These are phyloP conservation scores for Verticillium tricorpus DNA, from an alignment of 2,329 filamentous ascomycete genomes.

Conservation along the genomic window DNA sequence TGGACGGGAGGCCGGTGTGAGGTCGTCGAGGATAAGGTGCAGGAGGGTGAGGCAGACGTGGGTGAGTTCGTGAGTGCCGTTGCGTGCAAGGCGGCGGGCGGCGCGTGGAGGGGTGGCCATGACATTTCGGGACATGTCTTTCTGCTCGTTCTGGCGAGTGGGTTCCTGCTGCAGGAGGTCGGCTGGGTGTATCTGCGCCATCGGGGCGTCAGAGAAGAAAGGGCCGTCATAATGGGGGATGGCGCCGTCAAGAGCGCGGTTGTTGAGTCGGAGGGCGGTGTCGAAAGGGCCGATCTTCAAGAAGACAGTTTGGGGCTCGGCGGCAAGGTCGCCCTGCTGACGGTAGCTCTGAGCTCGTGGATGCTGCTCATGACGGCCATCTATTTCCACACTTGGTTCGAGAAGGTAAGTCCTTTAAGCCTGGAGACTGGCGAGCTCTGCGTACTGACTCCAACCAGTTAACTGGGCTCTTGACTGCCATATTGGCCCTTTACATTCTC, in stretches of 20 bases:
- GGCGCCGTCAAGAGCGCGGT: constrained; percentile 59
- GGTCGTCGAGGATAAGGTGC: constrained; percentile 29
- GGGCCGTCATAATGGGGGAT: constrained; percentile 61
- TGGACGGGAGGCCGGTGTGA: constrained; percentile 84
- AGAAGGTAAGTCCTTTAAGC: constrained; percentile 65
- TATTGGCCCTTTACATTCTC: constrained; percentile 40
- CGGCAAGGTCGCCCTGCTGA: constrained; percentile 52
- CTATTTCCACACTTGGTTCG: constrained; percentile 98
- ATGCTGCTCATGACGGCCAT: constrained; percentile 99
- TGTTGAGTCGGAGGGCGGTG: constrained; percentile 33
- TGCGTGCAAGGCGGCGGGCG: constrained; percentile 78
- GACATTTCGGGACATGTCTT: constrained; percentile 97
- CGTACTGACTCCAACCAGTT: constrained; percentile 32
- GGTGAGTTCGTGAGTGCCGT: constrained; percentile 62
- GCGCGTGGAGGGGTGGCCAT: constrained; percentile 86
- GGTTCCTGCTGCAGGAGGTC: constrained; percentile 78
- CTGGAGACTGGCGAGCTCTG: too few species aligned
- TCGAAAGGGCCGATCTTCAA: constrained; percentile 18
- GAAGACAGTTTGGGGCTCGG: constrained; percentile 36
- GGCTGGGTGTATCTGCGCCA: constrained; percentile 50
- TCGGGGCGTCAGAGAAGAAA: constrained; percentile 48
- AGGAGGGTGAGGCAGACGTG: constrained; percentile 30
- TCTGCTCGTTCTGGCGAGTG: constrained; percentile 78
- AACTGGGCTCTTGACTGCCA: constrained; percentile 48
- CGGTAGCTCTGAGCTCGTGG: constrained; percentile 76